phyloP scores from a whole-genome alignment of 306 rosid genomes.

The Parietaria judaica region DNA sequence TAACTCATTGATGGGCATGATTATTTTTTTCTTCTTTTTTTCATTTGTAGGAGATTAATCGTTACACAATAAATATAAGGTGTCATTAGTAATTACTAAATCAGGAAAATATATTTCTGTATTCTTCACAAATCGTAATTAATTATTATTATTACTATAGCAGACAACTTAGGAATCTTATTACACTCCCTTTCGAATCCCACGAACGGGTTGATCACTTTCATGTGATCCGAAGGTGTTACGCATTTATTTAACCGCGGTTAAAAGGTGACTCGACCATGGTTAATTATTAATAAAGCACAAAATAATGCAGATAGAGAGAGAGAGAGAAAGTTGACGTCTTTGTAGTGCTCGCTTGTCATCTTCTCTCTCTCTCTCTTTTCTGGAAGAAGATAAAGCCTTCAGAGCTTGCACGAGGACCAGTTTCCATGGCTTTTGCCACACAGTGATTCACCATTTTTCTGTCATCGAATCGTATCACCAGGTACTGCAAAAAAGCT shows the following conservation, averaged over 20 bases:
- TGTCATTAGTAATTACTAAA: no score
- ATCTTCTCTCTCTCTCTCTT: background rate
- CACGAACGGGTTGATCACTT: background rate
- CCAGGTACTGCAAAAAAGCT: no score
- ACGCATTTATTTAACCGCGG: background rate
- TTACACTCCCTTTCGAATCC: no score
- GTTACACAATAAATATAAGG: no score
- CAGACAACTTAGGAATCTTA: no score
- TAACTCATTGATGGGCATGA: no score
- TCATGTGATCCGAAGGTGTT: background rate
- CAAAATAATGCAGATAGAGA: background rate
- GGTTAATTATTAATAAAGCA: background rate
- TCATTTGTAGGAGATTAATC: no score
- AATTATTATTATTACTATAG: no score
- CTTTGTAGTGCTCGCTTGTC: background rate
- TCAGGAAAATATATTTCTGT: no score
- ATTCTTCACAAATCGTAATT: no score
- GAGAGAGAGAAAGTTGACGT: background rate
- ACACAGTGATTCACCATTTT: background rate
- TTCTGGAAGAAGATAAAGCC: background rate
- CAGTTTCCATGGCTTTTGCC: conserved; percentile 5
- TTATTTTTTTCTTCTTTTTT: no score
- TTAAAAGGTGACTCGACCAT: background rate
- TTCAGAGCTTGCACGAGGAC: conserved; percentile 8
- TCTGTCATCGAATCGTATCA: background rate